Evolutionary conservation across 1,139 yeast species (phyloP), one percentile per base, ranked within the genome.

Genomic region (Debaryomyces sp.): DNA sequence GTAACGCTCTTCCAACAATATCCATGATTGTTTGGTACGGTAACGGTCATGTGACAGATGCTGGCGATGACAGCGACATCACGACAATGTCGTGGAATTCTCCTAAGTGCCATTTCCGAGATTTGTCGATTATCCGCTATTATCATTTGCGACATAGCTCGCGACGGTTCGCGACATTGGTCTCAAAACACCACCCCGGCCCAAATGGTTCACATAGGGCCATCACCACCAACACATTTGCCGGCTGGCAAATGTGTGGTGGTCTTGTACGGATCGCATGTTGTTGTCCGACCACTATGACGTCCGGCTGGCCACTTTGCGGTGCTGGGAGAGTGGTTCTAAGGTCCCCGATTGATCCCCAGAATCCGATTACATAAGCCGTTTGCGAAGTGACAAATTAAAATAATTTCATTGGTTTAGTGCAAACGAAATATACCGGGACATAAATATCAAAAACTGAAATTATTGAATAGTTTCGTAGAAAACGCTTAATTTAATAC

Each of bases 401-500:
- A 6, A 41, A 21, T 41, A 30, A 15, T 41, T 21, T 41, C 43
- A 41, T 41, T 41, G 43, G 43, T 30, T 22, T 41, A 10, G 13
- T n/a, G 9, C 21, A 29, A 30, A 41, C 35, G 35, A 41, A 8
- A 27, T 18, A 18, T 12, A 41, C 43, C 43, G 36, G 43, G 43
- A 41, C 42, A 27, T 39, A 39, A 27, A 27, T 39, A 39, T 26
- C 34, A 22, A 12, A 6, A 39, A 13, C 24, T 32, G 12, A 39
- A n/a, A 27, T 27, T 27, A 27, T 27, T 38, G 36, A 30, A 23
- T 27, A 27, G 13, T 17, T 39, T 27, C 22, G 7, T n/a, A 37
- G 27, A 37, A 26, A 21, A 27, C 23, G n/a, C 22, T 9, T n/a
- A 39, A 13, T 10, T 26, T 26, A 13, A 18, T 30, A 13, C 24